Percentiles rank a stretch among this genome's conserved stretches.
phyloP scores from a whole-genome alignment of 768 basidiomycete species.

The Rhodotorula paludigena region DNA sequence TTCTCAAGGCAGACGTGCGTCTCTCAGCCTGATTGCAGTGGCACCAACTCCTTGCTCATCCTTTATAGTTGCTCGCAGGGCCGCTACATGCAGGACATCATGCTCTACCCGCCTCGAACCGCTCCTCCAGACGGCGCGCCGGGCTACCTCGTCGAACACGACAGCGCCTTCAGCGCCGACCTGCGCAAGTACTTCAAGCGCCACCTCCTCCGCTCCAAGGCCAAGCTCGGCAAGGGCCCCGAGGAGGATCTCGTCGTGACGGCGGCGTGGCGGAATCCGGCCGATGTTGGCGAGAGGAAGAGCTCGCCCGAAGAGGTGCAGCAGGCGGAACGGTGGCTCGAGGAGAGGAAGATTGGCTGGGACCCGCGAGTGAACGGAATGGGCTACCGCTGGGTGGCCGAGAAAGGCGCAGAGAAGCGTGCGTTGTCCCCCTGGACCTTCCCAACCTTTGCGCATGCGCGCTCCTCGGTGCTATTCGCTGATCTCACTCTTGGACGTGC shows the following conservation, averaged over 20 bases:
- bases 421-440: conserved; percentile 47
- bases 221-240: conserved; percentile 66
- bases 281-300: conserved; percentile 9
- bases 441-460: not conserved
- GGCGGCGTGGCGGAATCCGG: conserved; percentile 59
- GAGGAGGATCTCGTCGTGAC: conserved; percentile 74
- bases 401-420: conserved; percentile 60
- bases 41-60: no score
- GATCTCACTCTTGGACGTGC: not conserved
- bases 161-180: conserved; percentile 47
- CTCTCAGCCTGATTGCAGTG: not conserved
- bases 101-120: conserved; percentile 64
- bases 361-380: conserved; percentile 20
- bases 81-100: conserved; percentile 79
- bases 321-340: conserved; percentile 23
- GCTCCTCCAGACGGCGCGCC: conserved; percentile 52
- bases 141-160: conserved; percentile 41
- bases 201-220: conserved; percentile 81
- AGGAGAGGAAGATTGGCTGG: not conserved
- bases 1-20: conserved; percentile 40
- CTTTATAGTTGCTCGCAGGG: conserved; percentile 57
- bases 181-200: conserved; percentile 71
- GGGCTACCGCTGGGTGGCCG: conserved; percentile 24
- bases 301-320: conserved; percentile 44
- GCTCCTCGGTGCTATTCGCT: conserved; percentile 50